phyloP scores from a whole-genome alignment of 2,329 filamentous ascomycete genomes.

The Aspergillus texensis region DNA sequence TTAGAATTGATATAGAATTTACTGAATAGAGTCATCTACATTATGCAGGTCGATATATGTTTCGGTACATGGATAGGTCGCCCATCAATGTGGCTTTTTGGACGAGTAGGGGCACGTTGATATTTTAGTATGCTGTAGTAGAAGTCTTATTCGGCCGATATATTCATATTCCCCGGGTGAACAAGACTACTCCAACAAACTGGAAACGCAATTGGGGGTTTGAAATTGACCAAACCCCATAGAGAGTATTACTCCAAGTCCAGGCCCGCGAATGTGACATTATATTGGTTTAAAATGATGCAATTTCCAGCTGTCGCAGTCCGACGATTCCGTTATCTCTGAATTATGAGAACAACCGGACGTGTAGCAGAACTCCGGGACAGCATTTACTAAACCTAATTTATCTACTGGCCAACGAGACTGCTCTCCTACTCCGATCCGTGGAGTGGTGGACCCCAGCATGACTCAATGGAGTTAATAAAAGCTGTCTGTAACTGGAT shows the following conservation, averaged over 20 bases:
- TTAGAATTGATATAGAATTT: neutral
- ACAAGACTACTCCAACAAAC: neutral
- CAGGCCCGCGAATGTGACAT: neutral
- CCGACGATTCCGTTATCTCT: neutral
- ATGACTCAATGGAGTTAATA: conserved; percentile 4
- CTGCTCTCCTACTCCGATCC: neutral
- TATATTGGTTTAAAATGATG: neutral
- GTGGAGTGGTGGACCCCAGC: conserved; percentile 1
- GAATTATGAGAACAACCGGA: neutral
- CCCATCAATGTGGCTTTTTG: neutral
- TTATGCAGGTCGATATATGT: neutral
- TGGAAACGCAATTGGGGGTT: neutral
- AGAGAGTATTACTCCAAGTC: neutral
- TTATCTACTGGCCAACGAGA: neutral
- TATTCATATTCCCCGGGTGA: neutral
- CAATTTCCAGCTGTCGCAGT: neutral
- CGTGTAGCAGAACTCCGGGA: neutral
- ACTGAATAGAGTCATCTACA: neutral
- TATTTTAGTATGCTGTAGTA: neutral
- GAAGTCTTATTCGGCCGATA: neutral
- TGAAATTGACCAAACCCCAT: neutral
- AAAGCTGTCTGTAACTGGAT: neutral
- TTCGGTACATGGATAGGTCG: neutral
- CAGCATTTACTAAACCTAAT: conserved; percentile 6
- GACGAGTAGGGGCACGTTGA: neutral